Percentiles rank a stretch among this genome's conserved stretches.
phyloP scores from a whole-genome alignment of 2,329 filamentous ascomycete species.

The Colletotrichum sp. region DNA sequence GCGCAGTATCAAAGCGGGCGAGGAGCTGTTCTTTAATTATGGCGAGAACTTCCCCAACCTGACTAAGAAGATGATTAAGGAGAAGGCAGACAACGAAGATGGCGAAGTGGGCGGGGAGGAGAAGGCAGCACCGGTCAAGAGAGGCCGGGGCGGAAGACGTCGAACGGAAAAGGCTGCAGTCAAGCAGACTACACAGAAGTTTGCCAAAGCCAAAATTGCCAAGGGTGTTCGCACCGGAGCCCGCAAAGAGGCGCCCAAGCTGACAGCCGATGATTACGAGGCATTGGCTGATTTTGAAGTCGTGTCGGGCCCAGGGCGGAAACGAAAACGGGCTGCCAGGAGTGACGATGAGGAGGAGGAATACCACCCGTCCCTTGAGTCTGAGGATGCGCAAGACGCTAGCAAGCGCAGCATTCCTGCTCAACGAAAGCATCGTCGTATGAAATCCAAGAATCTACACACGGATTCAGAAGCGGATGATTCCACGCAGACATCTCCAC shows the following conservation, averaged over 20 bases:
- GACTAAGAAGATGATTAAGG: conserved; percentile 55
- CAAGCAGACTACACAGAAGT: not conserved
- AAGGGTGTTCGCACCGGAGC: conserved; percentile 14
- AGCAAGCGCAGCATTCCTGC: not conserved
- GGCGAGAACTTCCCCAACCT: conserved; percentile 71
- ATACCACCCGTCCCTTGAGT: conserved; percentile 16
- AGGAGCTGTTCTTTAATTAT: conserved; percentile 85
- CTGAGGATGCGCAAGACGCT: conserved; percentile 1
- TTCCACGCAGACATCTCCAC: not conserved
- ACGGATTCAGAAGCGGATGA: conserved; percentile 9
- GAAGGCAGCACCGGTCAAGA: not conserved
- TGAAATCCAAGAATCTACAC: not conserved
- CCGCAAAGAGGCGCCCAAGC: conserved; percentile 16
- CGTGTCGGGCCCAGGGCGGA: not conserved
- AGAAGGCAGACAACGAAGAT: conserved; percentile 37
- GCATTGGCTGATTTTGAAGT: conserved; percentile 4
- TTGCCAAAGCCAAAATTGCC: conserved; percentile 14
- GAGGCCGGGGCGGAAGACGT: conserved; percentile 6
- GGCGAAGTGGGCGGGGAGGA: conserved; percentile 10
- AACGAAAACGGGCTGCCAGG: conserved; percentile 9
- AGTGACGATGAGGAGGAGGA: conserved; percentile 20
- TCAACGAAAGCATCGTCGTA: not conserved
- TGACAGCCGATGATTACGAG: conserved; percentile 14
- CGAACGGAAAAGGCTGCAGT: not conserved
- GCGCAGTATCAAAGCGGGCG: conserved; percentile 70